These are phyloP conservation scores for Elsinoe perseae DNA, from an alignment of 2,329 filamentous ascomycete genomes.

Conservation along the genomic window DNA sequence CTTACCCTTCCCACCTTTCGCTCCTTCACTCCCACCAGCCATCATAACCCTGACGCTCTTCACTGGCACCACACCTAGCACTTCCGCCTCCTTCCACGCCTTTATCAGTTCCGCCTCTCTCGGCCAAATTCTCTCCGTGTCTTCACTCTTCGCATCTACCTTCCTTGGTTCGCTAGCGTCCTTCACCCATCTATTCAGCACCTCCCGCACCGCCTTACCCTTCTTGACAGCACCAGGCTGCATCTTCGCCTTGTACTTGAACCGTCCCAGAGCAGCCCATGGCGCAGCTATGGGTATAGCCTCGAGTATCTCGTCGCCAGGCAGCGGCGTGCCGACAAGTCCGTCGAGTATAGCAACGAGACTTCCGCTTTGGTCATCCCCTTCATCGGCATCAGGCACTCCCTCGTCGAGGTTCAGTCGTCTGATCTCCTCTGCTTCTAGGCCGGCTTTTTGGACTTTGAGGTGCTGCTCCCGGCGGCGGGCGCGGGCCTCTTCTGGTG, in stretches of 20 bases:
- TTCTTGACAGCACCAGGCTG: conserved; percentile 88
- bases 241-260: conserved; percentile 92
- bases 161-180: conserved; percentile 48
- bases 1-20: conserved; percentile 31
- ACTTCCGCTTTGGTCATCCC: conserved; percentile 26
- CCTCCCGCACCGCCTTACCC: conserved; percentile 86
- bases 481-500: conserved; percentile 56
- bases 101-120: conserved; percentile 79
- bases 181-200: conserved; percentile 70
- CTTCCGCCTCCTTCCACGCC: conserved; percentile 71
- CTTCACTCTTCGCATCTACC: conserved; percentile 40
- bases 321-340: conserved; percentile 68
- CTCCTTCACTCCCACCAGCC: conserved; percentile 47
- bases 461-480: conserved; percentile 74
- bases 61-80: conserved; percentile 72
- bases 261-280: conserved; percentile 56
- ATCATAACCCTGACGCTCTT: conserved; percentile 74
- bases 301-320: conserved; percentile 72
- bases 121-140: conserved; percentile 71
- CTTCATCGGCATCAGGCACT: conserved; percentile 31
- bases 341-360: conserved; percentile 46
- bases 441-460: conserved; percentile 64
- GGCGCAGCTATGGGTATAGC: conserved; percentile 57
- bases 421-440: conserved; percentile 65
- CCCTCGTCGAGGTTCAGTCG: conserved; percentile 53